Evolutionary conservation across 768 basidiomycete genomes (phyloP), one percentile per base, ranked within the genome.

Genomic region (Rubroboletus satanas): DNA sequence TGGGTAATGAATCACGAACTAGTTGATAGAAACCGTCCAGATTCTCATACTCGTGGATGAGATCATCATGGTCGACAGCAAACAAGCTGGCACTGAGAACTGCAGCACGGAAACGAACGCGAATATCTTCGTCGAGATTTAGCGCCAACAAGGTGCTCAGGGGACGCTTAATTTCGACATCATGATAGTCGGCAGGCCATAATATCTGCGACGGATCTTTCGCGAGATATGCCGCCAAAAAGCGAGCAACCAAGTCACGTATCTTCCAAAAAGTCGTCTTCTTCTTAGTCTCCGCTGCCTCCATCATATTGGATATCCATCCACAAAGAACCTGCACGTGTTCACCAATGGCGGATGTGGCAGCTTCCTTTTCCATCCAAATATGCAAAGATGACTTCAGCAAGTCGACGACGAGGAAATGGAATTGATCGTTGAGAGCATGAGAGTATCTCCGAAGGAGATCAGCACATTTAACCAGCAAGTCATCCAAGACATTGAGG

Each of bases 81-180:
- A 90, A 84, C 26, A 90, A 66, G 8, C 75, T 75, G 31, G 84
- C 79, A 49, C 77, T 83, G n/a, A 80, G 69, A 14, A 77, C 73
- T 1, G 87, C 87, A 1, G 80, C 81, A 31, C 90, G 84, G 65
- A 93, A 88, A 15, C 96, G 84, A 44, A 97, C 88, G 32, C 93
- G 83, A 18, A 89, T 83, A 65, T 98, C 95, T 38, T 75, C 70
- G 68, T 98, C 90, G n/a, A 71, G 64, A 21, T 77, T 78, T 61
- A 90, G 61, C 28, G 66, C 66, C 11, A 82, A 80, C 33, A 91
- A 75, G 32, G 83, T 65, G 60, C 60, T 56, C 50, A 77, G 64
- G 12, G 86, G 81, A 56, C 75, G 61, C 15, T 60, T 55, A n/a
- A 69, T 56, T 12, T 61, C 60, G 12, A 66, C 56, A 0, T 73